These are phyloP conservation scores for Aspergillus fumigatus DNA, from an alignment of 2,329 filamentous ascomycete genomes.

Conservation along the genomic window DNA sequence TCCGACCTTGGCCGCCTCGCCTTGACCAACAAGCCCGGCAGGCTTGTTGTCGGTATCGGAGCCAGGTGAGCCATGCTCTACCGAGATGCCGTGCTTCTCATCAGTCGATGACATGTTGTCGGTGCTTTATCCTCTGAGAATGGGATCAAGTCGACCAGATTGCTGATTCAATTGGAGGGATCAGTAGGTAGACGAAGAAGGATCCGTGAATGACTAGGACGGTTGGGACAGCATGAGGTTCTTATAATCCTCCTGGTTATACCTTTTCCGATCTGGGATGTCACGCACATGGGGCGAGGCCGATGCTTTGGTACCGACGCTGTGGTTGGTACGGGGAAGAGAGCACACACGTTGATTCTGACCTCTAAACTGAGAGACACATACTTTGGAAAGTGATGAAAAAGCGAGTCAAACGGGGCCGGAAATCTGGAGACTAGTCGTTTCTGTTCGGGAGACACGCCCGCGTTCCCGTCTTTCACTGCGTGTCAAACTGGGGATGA, in stretches of 20 bases:
- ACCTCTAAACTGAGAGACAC: not conserved
- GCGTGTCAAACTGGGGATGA: not conserved
- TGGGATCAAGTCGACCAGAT: not conserved
- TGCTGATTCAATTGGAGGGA: not conserved
- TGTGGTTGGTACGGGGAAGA: not conserved
- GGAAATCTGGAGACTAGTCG: not conserved
- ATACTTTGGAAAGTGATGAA: not conserved
- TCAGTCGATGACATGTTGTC: not conserved
- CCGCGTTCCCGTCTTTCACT: not conserved
- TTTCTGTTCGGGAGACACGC: not conserved
- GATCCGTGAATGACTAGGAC: not conserved
- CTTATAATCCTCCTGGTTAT: not conserved
- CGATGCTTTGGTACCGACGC: not conserved
- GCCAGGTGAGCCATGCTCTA: not conserved
- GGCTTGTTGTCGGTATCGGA: not conserved
- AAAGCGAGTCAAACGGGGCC: not conserved
- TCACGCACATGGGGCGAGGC: not conserved
- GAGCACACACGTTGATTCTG: not conserved
- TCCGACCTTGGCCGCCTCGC: slow-evolving; percentile 19
- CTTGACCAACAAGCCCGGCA: not conserved
- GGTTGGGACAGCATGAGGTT: not conserved
- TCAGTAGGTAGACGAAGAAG: not conserved
- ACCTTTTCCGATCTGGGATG: not conserved
- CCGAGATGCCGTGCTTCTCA: not conserved
- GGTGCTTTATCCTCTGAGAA: not conserved